Evolutionary conservation across 352 stramenopile genomes (phyloP).

Genomic region (Pythium sp.): DNA sequence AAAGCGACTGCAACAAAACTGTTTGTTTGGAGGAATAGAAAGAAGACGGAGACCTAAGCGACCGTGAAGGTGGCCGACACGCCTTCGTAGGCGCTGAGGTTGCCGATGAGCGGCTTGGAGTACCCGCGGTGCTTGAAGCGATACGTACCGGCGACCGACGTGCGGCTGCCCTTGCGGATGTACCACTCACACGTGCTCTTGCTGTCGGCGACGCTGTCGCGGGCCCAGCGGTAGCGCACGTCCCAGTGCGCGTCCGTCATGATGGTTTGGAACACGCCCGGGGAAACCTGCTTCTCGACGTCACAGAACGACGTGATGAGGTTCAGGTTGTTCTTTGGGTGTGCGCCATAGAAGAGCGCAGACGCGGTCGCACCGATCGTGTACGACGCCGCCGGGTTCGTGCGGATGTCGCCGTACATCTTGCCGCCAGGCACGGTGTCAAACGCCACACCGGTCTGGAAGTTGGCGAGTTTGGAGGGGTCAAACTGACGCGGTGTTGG

Average conservation of each 20-base stretch:
- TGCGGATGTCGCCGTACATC: conserved; percentile 25
- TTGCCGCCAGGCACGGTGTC: conserved; percentile 25
- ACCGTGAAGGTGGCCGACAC: conserved; percentile 31
- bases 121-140: conserved; percentile 45
- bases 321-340: conserved; percentile 47
- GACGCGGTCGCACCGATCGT: conserved; percentile 27
- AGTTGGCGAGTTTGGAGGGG: conserved; percentile 25
- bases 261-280: conserved; percentile 26
- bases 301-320: conserved; percentile 48
- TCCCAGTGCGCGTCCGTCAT: conserved; percentile 59
- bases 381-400: conserved; percentile 27
- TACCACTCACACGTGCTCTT: conserved; percentile 48
- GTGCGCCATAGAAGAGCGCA: conserved; percentile 38
- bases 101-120: conserved; percentile 34
- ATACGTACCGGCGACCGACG: conserved; percentile 35
- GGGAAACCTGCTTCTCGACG: conserved; percentile 29
- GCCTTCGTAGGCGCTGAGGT: conserved; percentile 28
- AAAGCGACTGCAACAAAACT: background rate
- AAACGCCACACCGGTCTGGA: conserved; percentile 39
- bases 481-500: conserved; percentile 41
- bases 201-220: conserved; percentile 28
- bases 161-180: conserved; percentile 29
- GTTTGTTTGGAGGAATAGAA: background rate
- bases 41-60: background rate
- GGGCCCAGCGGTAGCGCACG: conserved; percentile 40